phyloP scores from a whole-genome alignment of 2,329 filamentous ascomycete genomes.

The Sclerotinia trifoliorum region DNA sequence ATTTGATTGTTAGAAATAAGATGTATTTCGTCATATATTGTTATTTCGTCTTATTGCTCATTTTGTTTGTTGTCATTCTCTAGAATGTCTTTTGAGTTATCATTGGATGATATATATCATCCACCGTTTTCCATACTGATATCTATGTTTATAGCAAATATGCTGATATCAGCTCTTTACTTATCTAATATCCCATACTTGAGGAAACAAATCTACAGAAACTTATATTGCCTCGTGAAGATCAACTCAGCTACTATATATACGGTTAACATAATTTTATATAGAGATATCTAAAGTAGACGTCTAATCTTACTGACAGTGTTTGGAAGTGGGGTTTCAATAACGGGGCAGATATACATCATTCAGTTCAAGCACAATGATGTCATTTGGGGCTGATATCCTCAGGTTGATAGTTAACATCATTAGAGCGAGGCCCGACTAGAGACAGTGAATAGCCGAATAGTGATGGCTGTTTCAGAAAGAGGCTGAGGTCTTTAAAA shows the following conservation, averaged over 20 bases:
- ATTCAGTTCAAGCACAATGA: no score
- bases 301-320: background rate
- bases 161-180: background rate
- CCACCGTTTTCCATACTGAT: no score
- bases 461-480: no score
- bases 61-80: background rate
- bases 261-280: background rate
- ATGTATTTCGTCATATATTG: rapidly evolving
- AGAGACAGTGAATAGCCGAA: no score
- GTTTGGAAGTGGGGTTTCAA: background rate
- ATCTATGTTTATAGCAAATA: background rate
- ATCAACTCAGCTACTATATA: background rate
- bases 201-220: background rate
- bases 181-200: rapidly evolving
- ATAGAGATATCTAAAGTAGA: background rate
- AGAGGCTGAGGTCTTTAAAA: no score
- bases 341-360: no score
- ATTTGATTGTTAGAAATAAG: no score
- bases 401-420: no score
- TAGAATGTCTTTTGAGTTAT: rapidly evolving
- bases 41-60: no score
- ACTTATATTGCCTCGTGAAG: no score
- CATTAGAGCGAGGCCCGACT: no score
- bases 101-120: background rate
- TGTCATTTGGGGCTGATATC: no score